phyloP scores from a whole-genome alignment of 1,284 basidiomycete species.

The Malassezia yamatoensis region DNA sequence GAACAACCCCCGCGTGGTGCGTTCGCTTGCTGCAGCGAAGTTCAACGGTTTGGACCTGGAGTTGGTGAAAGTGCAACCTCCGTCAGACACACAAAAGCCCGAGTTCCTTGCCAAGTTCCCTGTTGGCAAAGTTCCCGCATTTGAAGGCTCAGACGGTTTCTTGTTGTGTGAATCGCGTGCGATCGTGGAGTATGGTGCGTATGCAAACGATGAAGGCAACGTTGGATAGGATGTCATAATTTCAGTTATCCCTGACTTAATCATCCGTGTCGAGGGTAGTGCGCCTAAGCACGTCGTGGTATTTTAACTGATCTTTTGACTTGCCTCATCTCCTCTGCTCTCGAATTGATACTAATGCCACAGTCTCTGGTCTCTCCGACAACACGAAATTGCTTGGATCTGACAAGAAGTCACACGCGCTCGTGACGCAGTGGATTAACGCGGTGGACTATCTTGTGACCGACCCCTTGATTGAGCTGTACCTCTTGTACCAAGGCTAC shows the following conservation, averaged over 20 bases:
- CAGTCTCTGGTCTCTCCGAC: conserved; percentile 64
- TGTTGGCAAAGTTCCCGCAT: conserved; percentile 58
- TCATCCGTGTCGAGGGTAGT: conserved; percentile 54
- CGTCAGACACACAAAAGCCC: conserved; percentile 36
- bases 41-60: conserved; percentile 42
- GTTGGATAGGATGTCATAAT: conserved; percentile 49
- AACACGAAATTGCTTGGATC: conserved; percentile 62
- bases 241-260: conserved; percentile 48
- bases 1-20: conserved; percentile 24
- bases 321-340: background rate
- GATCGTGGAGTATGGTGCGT: conserved; percentile 82
- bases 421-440: conserved; percentile 61
- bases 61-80: conserved; percentile 25
- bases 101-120: conserved; percentile 42
- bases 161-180: conserved; percentile 66
- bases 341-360: conserved; percentile 5
- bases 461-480: conserved; percentile 35
- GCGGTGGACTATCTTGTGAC: conserved; percentile 57
- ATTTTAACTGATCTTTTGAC: conserved; percentile 6
- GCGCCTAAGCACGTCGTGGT: conserved; percentile 17
- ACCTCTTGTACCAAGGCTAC: conserved; percentile 20
- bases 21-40: conserved; percentile 34
- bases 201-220: conserved; percentile 56
- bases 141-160: conserved; percentile 69
- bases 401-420: conserved; percentile 52